phyloP scores from a whole-genome alignment of 1,139 yeast species.

The Arxiozyma heterogenica region DNA sequence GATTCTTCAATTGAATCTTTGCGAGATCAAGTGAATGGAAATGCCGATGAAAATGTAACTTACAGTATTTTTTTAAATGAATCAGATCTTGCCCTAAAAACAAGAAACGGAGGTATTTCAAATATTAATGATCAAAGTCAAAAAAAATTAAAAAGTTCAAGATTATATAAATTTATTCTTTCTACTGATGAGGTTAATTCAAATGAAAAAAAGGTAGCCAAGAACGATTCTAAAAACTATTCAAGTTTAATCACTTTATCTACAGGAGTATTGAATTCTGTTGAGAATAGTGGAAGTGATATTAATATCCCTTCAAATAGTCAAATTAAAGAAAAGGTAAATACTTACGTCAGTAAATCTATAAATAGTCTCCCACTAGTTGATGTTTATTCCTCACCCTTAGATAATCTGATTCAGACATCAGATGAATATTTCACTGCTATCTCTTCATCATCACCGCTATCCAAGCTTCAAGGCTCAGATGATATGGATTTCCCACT shows the following conservation, averaged over 20 bases:
- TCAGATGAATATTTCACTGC: conserved; percentile 2
- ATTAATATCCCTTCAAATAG: not conserved
- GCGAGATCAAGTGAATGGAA: not conserved
- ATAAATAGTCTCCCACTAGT: not conserved
- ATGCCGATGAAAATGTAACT: not conserved
- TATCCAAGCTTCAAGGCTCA: not conserved
- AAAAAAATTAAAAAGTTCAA: not conserved
- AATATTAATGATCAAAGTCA: not conserved
- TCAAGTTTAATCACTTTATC: conserved; percentile 2
- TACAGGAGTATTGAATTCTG: conserved; percentile 1
- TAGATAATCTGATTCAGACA: conserved; percentile 1
- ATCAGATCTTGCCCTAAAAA: not conserved
- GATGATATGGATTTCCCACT: not conserved
- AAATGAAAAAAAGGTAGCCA: not conserved
- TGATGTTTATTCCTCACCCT: not conserved
- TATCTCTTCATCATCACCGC: not conserved
- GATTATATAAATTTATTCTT: conserved; percentile 1
- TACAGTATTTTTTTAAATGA: conserved; percentile 2
- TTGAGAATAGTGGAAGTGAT: not conserved
- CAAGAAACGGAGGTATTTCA: not conserved
- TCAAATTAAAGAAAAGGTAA: not conserved
- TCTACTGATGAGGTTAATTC: not conserved
- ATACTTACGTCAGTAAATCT: not conserved
- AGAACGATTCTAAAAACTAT: not conserved
- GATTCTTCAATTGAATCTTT: not conserved